Conservation (phyloP, 148 eudicot genomes). For the Camellia lanceoleosa region DNA sequence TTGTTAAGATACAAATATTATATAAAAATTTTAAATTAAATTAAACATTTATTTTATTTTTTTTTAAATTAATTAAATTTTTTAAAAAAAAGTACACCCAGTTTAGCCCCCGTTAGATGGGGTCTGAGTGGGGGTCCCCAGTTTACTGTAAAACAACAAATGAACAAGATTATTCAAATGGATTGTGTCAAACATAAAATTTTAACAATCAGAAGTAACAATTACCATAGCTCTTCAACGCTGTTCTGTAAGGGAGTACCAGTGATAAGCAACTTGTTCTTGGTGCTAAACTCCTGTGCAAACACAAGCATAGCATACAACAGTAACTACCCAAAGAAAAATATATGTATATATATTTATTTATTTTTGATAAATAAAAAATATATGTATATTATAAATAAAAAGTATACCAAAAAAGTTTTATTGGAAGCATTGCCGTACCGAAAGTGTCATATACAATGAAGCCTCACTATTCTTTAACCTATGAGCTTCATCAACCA, state of each 20-base stretch:
- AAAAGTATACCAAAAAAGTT: background rate
- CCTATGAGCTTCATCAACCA: slow-evolving; percentile 99
- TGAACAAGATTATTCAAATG: background rate
- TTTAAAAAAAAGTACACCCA: too few relatives aligned
- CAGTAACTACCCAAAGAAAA: background rate
- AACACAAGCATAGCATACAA: slow-evolving; percentile 6
- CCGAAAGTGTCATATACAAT: slow-evolving; percentile 74
- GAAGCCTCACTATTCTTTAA: slow-evolving; percentile 96
- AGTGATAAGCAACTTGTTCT: slow-evolving; percentile 94
- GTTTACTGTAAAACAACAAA: background rate
- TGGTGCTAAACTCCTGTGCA: slow-evolving; percentile 89
- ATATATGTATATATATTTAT: background rate
- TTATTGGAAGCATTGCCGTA: slow-evolving; percentile 29
- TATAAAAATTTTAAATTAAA: background rate
- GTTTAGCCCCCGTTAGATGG: too few relatives aligned
- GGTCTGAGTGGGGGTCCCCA: too few relatives aligned
- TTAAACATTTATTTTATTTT: too few relatives aligned
- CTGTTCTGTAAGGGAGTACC: slow-evolving; percentile 98
- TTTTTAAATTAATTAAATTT: too few relatives aligned
- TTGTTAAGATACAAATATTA: background rate
- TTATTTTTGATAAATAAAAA: background rate
- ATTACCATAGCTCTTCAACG: slow-evolving; percentile 97
- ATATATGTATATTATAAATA: background rate
- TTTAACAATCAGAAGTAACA: background rate
- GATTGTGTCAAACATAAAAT: background rate